Base-by-base conservation (phyloP, 1,284 basidiomycete genomes). In the Hypsizygus ulmarius region DNA sequence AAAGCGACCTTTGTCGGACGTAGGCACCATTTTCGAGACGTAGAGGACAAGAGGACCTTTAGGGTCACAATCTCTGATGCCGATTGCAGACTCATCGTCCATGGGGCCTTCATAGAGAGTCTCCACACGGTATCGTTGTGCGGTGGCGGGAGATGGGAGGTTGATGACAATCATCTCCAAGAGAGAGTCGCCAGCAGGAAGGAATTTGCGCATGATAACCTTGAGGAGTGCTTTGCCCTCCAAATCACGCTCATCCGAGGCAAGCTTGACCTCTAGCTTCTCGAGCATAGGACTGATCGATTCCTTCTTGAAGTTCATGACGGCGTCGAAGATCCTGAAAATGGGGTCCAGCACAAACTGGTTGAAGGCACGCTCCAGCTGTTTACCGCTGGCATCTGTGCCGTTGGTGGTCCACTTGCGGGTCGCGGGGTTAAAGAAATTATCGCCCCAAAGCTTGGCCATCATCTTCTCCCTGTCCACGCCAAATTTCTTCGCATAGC, bases 301-400 rank as follows among this genome's bases (percentile, higher is more conserved):
- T 51, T 97, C 96, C 81, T 97, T 99, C 82, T 99, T 97, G 84
- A 90, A 97, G 84, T 99, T 97, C 95, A 98, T 99, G 74, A 98
- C 92, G 60, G 91, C 87, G 64, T 97, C 95, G 74, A 99, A 99
- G 69, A 99, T 86, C 71, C 86, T 92, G 87, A 92, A 99, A 76
- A 99, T 99, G 59, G 97, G 97, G 76, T 99, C 97, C 61, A 99
- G 90, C 54, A 99, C 93, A 75, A 99, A 99, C 77, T 79, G 75
- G 75, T 91, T 95, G 82, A 95, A 96, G 47, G 91, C 89, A 73
- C 90, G 93, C 64, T 95, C 97, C 55, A 97, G 87, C 19, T 70
- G 73, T 69, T 95, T 94, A 67, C 93, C 93, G 62, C 96, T 91
- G 52, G 84, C 81, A 61, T 87, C 87, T 30, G 72, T 75, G 60